phyloP scores from a whole-genome alignment of 768 basidiomycete species.

The Suillus subalutaceus region DNA sequence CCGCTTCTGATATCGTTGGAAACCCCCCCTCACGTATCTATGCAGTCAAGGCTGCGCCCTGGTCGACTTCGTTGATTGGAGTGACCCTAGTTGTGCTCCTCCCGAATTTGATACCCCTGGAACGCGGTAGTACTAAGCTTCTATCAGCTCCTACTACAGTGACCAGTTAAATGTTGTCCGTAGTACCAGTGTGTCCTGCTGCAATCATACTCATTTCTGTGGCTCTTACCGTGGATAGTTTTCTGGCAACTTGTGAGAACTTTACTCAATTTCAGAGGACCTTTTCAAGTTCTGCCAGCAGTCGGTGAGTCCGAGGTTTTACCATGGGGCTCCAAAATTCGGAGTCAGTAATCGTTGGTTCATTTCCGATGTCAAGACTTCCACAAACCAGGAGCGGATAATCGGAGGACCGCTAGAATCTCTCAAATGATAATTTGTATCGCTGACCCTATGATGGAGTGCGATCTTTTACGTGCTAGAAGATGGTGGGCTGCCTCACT shows the following conservation, averaged over 20 bases:
- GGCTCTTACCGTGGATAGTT: neutral
- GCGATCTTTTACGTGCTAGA: neutral
- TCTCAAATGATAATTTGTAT: neutral
- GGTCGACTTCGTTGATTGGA: constrained; percentile 3
- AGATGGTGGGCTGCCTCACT: neutral
- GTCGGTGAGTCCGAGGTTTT: constrained; percentile 7
- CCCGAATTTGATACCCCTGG: constrained; percentile 7
- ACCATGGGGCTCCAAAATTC: neutral
- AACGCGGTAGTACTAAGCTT: neutral
- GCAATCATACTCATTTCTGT: neutral
- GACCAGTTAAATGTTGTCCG: neutral
- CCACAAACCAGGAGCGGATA: constrained; percentile 1
- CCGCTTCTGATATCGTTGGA: constrained; percentile 8
- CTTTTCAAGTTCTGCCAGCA: constrained; percentile 2
- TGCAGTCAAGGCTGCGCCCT: constrained; percentile 1
- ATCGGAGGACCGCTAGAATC: constrained; percentile 7
- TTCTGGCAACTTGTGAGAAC: neutral
- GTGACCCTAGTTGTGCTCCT: constrained; percentile 5
- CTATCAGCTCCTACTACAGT: neutral
- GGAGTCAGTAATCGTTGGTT: constrained; percentile 3
- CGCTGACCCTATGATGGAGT: neutral
- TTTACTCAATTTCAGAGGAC: constrained; percentile 2
- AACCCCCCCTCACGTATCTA: constrained; percentile 3
- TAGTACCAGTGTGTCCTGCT: neutral
- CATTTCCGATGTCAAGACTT: constrained; percentile 7